phyloP scores from a whole-genome alignment of 768 basidiomycete genomes.

The Pleurotus tuoliensis region DNA sequence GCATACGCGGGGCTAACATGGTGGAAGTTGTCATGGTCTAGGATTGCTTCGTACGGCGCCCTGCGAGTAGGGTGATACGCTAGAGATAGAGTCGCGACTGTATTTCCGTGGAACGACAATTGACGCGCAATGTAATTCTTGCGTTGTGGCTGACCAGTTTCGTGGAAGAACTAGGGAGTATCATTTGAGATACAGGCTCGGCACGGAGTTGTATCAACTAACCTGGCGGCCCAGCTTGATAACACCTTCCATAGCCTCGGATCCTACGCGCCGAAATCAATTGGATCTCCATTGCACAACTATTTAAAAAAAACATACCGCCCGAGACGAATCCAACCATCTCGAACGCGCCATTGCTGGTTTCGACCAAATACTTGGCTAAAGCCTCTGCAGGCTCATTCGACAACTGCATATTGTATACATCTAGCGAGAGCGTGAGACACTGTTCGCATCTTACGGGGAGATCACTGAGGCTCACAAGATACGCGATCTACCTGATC shows the following conservation, averaged over 20 bases:
- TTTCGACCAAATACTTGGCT: constrained; percentile 60
- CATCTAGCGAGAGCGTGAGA: constrained; percentile 45
- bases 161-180: constrained; percentile 56
- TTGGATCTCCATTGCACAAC: neutral
- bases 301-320: constrained; percentile 37
- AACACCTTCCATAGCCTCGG: constrained; percentile 88
- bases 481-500: constrained; percentile 75
- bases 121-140: constrained; percentile 76
- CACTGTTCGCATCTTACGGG: neutral
- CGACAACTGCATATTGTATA: constrained; percentile 83
- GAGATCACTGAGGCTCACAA: constrained; percentile 42
- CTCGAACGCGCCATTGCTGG: constrained; percentile 71
- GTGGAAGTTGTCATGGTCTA: constrained; percentile 67
- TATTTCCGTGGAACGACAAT: constrained; percentile 85
- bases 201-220: constrained; percentile 11
- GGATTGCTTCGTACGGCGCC: constrained; percentile 60
- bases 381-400: constrained; percentile 80
- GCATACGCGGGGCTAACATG: constrained; percentile 88
- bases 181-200: constrained; percentile 1
- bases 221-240: constrained; percentile 81
- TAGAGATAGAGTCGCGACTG: constrained; percentile 64
- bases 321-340: constrained; percentile 71
- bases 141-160: constrained; percentile 65
- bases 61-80: constrained; percentile 66
- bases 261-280: constrained; percentile 41